These are phyloP conservation scores for Datura wrightii DNA, from an alignment of 257 asterid species.

Conservation along the genomic window DNA sequence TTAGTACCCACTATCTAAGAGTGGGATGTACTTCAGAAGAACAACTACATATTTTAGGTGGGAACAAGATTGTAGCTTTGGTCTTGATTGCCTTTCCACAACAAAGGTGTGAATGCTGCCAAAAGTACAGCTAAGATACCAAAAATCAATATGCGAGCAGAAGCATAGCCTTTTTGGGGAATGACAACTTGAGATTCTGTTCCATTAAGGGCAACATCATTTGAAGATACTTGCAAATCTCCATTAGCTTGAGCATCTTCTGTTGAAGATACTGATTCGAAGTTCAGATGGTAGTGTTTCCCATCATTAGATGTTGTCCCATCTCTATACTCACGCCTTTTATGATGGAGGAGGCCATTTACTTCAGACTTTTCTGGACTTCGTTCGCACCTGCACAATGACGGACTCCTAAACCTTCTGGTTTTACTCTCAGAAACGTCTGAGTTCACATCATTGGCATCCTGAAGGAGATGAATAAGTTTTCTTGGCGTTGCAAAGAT, in stretches of 20 bases:
- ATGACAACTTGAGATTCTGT: slow-evolving; percentile 27
- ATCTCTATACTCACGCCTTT: slow-evolving; percentile 35
- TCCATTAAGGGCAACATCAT: slow-evolving; percentile 37
- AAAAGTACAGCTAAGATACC: slow-evolving; percentile 35
- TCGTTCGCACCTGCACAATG: slow-evolving; percentile 43
- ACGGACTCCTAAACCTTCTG: slow-evolving; percentile 55
- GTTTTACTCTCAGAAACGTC: slow-evolving; percentile 47
- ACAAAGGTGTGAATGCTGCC: slow-evolving; percentile 36
- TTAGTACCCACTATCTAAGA: slow-evolving; percentile 19
- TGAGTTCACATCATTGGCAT: slow-evolving; percentile 50
- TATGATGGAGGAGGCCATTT: slow-evolving; percentile 39
- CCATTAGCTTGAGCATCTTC: slow-evolving; percentile 49
- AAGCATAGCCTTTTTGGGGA: slow-evolving; percentile 31
- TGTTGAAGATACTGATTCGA: slow-evolving; percentile 76
- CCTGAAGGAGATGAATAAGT: slow-evolving; percentile 86
- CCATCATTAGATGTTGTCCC: slow-evolving; percentile 39
- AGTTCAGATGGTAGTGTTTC: slow-evolving; percentile 47
- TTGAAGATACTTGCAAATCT: slow-evolving; percentile 39
- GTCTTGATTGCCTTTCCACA: slow-evolving; percentile 52
- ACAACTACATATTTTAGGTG: slow-evolving; percentile 52
- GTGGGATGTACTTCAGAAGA: neutral
- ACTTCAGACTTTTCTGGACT: slow-evolving; percentile 50
- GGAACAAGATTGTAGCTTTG: slow-evolving; percentile 61
- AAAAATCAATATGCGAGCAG: slow-evolving; percentile 34
- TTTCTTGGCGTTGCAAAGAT: slow-evolving; percentile 88